Conservation (phyloP, 192 early-diverging fungal genomes). For the Piromyces sp. region DNA sequence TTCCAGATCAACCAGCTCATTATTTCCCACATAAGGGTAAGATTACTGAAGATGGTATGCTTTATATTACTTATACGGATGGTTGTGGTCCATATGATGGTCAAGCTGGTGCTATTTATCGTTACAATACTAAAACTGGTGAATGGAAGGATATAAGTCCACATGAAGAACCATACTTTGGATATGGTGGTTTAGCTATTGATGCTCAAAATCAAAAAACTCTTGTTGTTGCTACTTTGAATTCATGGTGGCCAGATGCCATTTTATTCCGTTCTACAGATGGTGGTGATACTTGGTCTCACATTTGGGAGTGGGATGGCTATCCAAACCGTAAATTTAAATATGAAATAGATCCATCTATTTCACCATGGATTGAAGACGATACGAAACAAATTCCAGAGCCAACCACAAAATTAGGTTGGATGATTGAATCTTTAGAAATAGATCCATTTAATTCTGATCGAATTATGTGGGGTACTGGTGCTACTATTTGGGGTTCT, state of each 20-base stretch:
- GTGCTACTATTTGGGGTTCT: conserved; percentile 2
- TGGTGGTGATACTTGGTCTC: conserved; percentile 8
- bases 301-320: conserved; percentile 1
- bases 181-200: conserved; percentile 11
- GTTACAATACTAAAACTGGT: conserved; percentile 10
- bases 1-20: conserved; percentile 9
- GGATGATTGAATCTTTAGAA: conserved; percentile 3
- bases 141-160: conserved; percentile 7
- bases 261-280: conserved; percentile 10
- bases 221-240: conserved; percentile 9
- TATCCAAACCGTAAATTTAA: background rate
- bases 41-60: background rate
- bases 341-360: conserved; percentile 1
- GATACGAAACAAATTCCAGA: conserved; percentile 1
- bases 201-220: conserved; percentile 7
- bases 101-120: conserved; percentile 9
- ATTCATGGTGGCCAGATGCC: conserved; percentile 11
- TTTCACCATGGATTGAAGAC: conserved; percentile 1
- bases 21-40: conserved; percentile 4
- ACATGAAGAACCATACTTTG: conserved; percentile 6
- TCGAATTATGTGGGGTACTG: conserved; percentile 2
- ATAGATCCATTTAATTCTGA: conserved; percentile 4
- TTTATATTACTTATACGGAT: background rate
- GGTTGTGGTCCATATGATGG: conserved; percentile 10
- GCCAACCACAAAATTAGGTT: conserved; percentile 1